Conservation (phyloP, 2,329 filamentous ascomycete genomes). For the Cryphonectria radicalis region DNA sequence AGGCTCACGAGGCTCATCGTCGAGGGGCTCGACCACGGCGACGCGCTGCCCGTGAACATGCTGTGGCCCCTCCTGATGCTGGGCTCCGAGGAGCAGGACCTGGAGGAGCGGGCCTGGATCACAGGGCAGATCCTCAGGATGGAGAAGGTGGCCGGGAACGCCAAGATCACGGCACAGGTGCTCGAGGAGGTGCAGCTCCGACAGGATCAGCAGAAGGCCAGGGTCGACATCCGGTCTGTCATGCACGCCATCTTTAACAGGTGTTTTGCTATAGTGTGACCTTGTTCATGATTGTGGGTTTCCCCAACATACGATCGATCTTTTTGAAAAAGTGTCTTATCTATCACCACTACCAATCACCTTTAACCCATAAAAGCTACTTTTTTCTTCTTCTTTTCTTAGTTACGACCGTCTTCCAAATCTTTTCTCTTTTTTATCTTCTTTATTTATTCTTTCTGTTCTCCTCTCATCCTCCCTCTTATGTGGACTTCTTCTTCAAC, state of each 20-base stretch:
- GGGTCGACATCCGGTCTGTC: slow-evolving; percentile 50
- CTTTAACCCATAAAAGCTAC: too few relatives aligned
- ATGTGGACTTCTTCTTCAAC: slow-evolving; percentile 35
- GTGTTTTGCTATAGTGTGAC: slow-evolving; percentile 55
- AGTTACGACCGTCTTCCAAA: not conserved
- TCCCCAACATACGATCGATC: too few relatives aligned
- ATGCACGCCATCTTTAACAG: slow-evolving; percentile 55
- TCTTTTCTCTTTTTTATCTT: not conserved
- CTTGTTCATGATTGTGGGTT: too few relatives aligned
- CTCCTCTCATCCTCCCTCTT: not conserved
- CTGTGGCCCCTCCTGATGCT: slow-evolving; percentile 62
- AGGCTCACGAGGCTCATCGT: slow-evolving; percentile 51
- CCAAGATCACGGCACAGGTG: slow-evolving; percentile 50
- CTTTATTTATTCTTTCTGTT: not conserved
- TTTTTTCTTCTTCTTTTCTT: not conserved
- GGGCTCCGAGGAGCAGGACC: slow-evolving; percentile 57
- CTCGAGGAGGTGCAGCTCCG: slow-evolving; percentile 50
- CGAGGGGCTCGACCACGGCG: slow-evolving; percentile 45
- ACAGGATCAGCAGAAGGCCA: slow-evolving; percentile 45
- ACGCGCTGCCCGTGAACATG: slow-evolving; percentile 58
- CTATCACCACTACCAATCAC: too few relatives aligned
- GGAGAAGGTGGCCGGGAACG: slow-evolving; percentile 50
- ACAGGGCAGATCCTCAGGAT: slow-evolving; percentile 52
- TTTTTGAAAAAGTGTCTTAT: too few relatives aligned
- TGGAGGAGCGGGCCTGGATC: slow-evolving; percentile 55